These are phyloP conservation scores for Volvariella surrecta DNA, from an alignment of 1,284 basidiomycete genomes.

Conservation along the genomic window DNA sequence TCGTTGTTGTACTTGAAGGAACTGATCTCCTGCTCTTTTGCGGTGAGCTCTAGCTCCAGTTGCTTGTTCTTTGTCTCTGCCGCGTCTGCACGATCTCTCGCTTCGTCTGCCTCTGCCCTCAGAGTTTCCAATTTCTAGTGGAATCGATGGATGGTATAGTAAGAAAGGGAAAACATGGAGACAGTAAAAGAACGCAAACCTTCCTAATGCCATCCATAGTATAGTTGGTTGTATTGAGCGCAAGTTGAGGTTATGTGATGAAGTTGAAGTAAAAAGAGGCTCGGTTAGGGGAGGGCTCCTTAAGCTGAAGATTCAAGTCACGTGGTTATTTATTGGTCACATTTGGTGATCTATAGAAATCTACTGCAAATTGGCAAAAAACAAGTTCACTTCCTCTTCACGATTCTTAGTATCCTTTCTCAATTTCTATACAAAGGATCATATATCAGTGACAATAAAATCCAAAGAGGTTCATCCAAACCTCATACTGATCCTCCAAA, in stretches of 20 bases:
- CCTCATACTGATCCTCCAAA: slow-evolving; percentile 18
- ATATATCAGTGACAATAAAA: neutral
- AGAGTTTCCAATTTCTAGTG: slow-evolving; percentile 69
- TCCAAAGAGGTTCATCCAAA: slow-evolving; percentile 7
- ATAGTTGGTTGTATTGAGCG: slow-evolving; percentile 7
- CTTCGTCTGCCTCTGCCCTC: slow-evolving; percentile 82
- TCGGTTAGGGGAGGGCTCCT: too few relatives aligned
- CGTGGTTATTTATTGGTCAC: too few relatives aligned
- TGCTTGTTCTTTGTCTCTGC: slow-evolving; percentile 87
- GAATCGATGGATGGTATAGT: slow-evolving; percentile 7
- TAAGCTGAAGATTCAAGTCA: too few relatives aligned
- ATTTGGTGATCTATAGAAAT: too few relatives aligned
- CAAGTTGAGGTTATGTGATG: neutral
- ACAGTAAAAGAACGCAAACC: slow-evolving; percentile 27
- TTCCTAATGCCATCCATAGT: slow-evolving; percentile 67
- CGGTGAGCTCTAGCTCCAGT: slow-evolving; percentile 71
- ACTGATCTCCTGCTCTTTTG: slow-evolving; percentile 83
- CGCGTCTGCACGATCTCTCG: slow-evolving; percentile 70
- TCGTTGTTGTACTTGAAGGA: slow-evolving; percentile 78
- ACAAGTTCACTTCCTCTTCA: slow-evolving; percentile 15
- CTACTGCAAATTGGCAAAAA: too few relatives aligned
- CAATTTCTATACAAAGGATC: slow-evolving; percentile 12
- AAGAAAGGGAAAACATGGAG: slow-evolving; percentile 4
- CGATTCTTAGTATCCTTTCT: slow-evolving; percentile 16
- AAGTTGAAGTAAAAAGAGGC: neutral